Conservation (phyloP, 108 stramenopile species). For the Cyclotella choctawhatcheeana region DNA sequence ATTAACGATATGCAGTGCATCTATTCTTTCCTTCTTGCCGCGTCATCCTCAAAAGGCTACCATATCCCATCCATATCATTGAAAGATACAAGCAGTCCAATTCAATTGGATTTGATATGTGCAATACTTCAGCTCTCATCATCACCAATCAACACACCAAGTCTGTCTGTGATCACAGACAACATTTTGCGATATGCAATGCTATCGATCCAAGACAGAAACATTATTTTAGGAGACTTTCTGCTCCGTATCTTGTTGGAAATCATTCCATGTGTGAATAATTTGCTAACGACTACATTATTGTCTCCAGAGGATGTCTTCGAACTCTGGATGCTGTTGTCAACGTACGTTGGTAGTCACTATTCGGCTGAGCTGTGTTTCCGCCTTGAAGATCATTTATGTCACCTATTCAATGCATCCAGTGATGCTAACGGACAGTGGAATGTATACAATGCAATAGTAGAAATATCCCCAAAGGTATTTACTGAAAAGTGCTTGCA, state of each 20-base stretch:
- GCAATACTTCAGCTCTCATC: conserved; percentile 2
- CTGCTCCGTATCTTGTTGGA: conserved; percentile 24
- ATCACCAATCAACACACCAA: not conserved
- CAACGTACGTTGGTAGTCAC: conserved; percentile 9
- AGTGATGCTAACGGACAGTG: conserved; percentile 24
- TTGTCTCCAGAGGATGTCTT: conserved; percentile 23
- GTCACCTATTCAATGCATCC: conserved; percentile 10
- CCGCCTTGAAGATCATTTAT: conserved; percentile 22
- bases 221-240: conserved; percentile 22
- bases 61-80: not conserved
- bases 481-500: conserved; percentile 28
- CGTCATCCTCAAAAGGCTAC: not conserved
- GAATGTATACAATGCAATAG: conserved; percentile 29
- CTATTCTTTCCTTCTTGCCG: not conserved
- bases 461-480: conserved; percentile 16
- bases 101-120: not conserved
- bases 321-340: conserved; percentile 34
- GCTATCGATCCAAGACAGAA: not conserved
- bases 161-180: not conserved
- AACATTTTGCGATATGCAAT: conserved; percentile 1
- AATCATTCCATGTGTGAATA: not conserved
- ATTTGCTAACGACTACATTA: not conserved
- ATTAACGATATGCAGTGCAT: not conserved
- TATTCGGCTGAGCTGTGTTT: conserved; percentile 21
- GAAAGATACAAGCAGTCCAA: not conserved